Base-by-base conservation (phyloP, 164 flowering plant species). In the Macadamia integrifolia region DNA sequence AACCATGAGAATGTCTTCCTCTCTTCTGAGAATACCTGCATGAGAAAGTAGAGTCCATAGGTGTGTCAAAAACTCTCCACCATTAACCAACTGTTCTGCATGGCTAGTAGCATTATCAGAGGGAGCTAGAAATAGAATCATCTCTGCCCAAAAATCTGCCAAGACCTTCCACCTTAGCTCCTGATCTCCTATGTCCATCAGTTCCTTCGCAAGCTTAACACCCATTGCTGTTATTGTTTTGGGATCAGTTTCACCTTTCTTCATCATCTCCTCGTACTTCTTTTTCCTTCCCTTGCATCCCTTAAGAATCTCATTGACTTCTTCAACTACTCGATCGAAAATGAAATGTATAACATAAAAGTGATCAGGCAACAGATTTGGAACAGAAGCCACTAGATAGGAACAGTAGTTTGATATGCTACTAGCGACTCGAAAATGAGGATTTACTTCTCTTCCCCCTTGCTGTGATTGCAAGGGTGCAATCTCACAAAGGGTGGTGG, bases 141-240 rank as follows among this genome's bases (percentile, higher is more conserved):
- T 56, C 52, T 58, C 69, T 28, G 69, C 61, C 63, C 69, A 67
- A 43, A 65, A 52, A 40, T 72, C 75, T 30, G 70, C 60, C 56
- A 72, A 53, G 11, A 59, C 50, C 56, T 67, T 67, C 70, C 70
- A 72, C n/a, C 49, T 61, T 32, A 2, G 23, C 13, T 10, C 17
- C 61, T 29, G 35, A 35, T 53, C 56, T 46, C 13, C 56, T 35
- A 40, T 70, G 13, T 9, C 11, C 17, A 43, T 17, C 29, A 72
- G 66, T 31, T 43, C 31, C n/a, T 46, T 61, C 6, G 35, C 75
- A n/a, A 72, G 58, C 29, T 18, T 46, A 9, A 11, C 66, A 28
- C 71, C 61, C 46, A 2, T 42, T 18, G 9, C 43, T 14, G 40
- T 29, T 17, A 69, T 48, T 12, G 9, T 28, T 64, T 50, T 23